Base-by-base conservation (phyloP, 2,329 filamentous ascomycete species). In the Colletotrichum destructivum region DNA sequence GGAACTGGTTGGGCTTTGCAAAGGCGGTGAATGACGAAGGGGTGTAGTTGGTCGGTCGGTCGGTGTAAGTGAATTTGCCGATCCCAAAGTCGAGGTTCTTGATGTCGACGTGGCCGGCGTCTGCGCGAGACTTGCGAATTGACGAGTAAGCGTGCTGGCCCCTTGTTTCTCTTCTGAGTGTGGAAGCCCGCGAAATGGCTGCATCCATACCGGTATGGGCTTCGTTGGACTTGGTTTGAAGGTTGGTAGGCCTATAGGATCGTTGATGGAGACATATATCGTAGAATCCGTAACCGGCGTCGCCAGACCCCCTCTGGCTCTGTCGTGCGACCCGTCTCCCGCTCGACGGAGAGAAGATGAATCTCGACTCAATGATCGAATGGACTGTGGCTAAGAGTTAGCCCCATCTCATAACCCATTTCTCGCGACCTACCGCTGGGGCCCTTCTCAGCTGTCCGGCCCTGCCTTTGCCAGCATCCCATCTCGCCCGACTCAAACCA, bases 201-300 rank as follows among this genome's bases (percentile, higher is more conserved):
- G 82, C 84, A 88, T 88, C 77, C 84, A 86, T 16, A 74, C 70
- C 0, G 88, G 88, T 13, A 89, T 82, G 1, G 87, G 86, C 72
- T 89, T 90, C 13, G 86, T 81, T 4, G 81, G 83, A 63, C 82
- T 84, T 2, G 86, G 85, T 72, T 80, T 82, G 75, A 89, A 89
- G 2, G 84, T 80, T 4, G 81, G 79, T 12, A 82, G 78, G 16
- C 84, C 82, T 13, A 89, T 71, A 0, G 88, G 88, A 71, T 90
- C 84, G 38, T 79, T 78, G 5, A 88, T 82, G 44, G 86, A 84
- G 8, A 89, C 83, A 77, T 88, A 89, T 7, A 89, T 83, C 1
- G 81, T 78, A 3, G 81, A 80, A 3, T 73, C 47, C 13, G 2
- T 21, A 42, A 21, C 21, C 11, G 51, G 47, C 21, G 61, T 54